These are phyloP conservation scores for Diaporthe sp. DNA, from an alignment of 2,329 filamentous ascomycete genomes.

Conservation along the genomic window DNA sequence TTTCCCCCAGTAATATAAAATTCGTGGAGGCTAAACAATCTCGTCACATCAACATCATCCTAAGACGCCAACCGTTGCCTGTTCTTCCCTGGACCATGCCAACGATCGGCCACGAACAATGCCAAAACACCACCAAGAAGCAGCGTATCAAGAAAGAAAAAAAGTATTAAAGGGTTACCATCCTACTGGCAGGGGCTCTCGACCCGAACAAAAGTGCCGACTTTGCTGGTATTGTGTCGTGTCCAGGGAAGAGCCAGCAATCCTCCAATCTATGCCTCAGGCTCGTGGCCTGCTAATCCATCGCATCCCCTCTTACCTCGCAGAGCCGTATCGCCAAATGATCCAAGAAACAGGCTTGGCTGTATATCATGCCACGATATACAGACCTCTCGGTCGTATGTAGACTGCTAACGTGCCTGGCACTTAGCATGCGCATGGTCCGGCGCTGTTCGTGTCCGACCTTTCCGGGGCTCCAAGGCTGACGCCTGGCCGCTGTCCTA, in stretches of 20 bases:
- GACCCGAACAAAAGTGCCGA: conserved; percentile 45
- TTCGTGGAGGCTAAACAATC: conserved; percentile 33
- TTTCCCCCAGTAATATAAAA: conserved; percentile 6
- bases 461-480: conserved; percentile 68
- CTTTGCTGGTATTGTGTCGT: conserved; percentile 44
- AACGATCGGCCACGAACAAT: conserved; percentile 35
- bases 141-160: conserved; percentile 42
- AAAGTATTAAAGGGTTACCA: conserved; percentile 51
- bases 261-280: conserved; percentile 19
- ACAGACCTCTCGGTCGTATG: not conserved
- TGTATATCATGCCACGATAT: not conserved
- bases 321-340: not conserved
- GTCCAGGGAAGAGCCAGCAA: conserved; percentile 24
- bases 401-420: not conserved
- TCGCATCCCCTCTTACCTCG: not conserved
- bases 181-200: conserved; percentile 46
- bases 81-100: conserved; percentile 39
- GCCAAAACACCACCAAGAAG: conserved; percentile 45
- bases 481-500: conserved; percentile 72
- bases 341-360: not conserved
- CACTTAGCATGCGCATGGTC: conserved; percentile 69
- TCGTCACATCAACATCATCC: conserved; percentile 36
- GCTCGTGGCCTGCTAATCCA: not conserved
- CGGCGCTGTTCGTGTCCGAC: conserved; percentile 69
- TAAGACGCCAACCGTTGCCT: conserved; percentile 39